Percentiles rank a stretch among this genome's conserved stretches.
Conservation (phyloP, 805 yeast species). For the Grigorovia jiainica region DNA sequence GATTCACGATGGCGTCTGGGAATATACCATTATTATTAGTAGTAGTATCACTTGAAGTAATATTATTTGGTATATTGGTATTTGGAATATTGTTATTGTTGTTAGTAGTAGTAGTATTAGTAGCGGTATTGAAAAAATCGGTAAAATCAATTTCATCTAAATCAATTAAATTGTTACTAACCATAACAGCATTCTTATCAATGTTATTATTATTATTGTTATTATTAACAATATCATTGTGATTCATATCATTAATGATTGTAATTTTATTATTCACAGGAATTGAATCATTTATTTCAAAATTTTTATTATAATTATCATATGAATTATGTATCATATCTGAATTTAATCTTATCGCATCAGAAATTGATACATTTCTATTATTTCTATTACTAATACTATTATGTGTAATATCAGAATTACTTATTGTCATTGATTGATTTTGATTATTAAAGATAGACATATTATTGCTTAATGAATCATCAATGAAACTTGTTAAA, state of each 20-base stretch:
- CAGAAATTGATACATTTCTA: too few relatives aligned
- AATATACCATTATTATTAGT: not conserved
- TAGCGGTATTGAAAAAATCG: conserved; percentile 22
- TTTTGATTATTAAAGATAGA: too few relatives aligned
- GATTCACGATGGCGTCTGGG: not conserved
- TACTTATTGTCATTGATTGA: too few relatives aligned
- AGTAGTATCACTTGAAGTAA: not conserved
- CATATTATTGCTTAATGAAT: not conserved
- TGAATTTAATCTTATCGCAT: too few relatives aligned
- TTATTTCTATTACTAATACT: too few relatives aligned
- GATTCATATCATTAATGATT: too few relatives aligned
- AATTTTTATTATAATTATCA: too few relatives aligned
- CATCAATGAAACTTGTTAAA: conserved; percentile 1
- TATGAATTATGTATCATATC: too few relatives aligned
- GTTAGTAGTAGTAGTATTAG: not conserved
- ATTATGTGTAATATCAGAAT: too few relatives aligned
- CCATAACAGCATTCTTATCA: not conserved
- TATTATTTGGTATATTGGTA: not conserved
- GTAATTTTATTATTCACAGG: not conserved
- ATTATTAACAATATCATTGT: not conserved
- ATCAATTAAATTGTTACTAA: conserved; percentile 7
- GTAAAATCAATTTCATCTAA: conserved; percentile 30
- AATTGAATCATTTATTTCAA: not conserved
- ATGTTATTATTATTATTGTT: not conserved
- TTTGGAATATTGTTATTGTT: not conserved